phyloP scores from a whole-genome alignment of 176 grass and related monocot species.

The Aegilops bicornis region DNA sequence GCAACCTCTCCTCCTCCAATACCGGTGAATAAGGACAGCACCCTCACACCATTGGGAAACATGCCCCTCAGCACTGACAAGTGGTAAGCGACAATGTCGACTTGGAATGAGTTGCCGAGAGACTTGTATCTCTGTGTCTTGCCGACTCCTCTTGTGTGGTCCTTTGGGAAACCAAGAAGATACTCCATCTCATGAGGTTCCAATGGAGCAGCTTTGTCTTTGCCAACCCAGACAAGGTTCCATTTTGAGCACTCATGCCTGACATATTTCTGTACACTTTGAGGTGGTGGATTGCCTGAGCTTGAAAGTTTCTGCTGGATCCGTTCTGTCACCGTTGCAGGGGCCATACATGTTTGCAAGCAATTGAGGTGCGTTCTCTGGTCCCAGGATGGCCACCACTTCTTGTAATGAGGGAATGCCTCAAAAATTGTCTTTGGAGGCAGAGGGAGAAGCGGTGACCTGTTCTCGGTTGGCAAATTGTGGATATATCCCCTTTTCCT shows the following conservation, averaged over 20 bases:
- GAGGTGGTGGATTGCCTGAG: conserved; percentile 32
- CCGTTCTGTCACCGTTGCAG: conserved; percentile 46
- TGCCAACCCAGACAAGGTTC: conserved; percentile 82
- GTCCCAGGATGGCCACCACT: conserved; percentile 86
- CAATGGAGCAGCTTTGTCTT: conserved; percentile 60
- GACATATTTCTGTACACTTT: conserved; percentile 45
- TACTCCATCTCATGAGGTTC: conserved; percentile 80
- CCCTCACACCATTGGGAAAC: conserved; percentile 63
- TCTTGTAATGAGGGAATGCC: conserved; percentile 49
- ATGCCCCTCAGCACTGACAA: conserved; percentile 58
- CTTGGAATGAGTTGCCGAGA: conserved; percentile 82
- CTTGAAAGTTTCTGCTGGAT: conserved; percentile 33
- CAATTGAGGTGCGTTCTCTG: conserved; percentile 69
- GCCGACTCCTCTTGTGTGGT: conserved; percentile 72
- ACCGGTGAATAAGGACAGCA: conserved; percentile 66
- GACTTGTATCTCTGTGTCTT: conserved; percentile 59
- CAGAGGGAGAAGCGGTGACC: conserved; percentile 42
- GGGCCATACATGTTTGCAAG: conserved; percentile 54
- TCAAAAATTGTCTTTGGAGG: conserved; percentile 63
- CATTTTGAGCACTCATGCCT: conserved; percentile 57
- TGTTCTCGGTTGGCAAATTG: conserved; percentile 61
- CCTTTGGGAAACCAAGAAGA: conserved; percentile 63
- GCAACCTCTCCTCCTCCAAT: conserved; percentile 89
- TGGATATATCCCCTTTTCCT: conserved; percentile 82
- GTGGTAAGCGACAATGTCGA: conserved; percentile 71